Conservation (phyloP, 305 asterid species). For the Fraxinus paxiana region DNA sequence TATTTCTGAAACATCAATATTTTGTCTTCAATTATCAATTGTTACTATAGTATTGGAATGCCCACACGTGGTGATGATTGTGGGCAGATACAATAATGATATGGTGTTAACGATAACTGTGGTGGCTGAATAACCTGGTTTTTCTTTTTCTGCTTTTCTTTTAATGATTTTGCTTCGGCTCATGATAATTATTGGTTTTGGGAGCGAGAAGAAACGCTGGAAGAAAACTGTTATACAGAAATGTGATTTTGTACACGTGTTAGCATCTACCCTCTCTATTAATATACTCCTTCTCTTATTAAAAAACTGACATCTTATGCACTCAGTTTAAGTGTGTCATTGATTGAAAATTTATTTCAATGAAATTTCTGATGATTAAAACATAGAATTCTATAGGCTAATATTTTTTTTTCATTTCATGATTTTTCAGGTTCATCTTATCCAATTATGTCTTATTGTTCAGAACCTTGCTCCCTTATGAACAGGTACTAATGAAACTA, state of each 20-base stretch:
- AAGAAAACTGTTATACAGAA: background rate
- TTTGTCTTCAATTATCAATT: background rate
- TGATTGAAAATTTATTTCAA: background rate
- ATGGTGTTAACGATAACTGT: background rate
- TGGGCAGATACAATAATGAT: background rate
- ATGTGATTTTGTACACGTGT: background rate
- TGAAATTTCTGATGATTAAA: constrained; percentile 6
- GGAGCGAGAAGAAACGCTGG: background rate
- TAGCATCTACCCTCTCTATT: background rate
- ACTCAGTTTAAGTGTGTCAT: background rate
- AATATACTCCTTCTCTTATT: background rate
- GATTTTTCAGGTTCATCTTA: constrained; percentile 70
- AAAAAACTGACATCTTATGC: constrained; percentile 6
- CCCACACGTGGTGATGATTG: background rate
- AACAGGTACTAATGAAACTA: constrained; percentile 56
- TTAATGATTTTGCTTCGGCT: background rate
- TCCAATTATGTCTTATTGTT: constrained; percentile 85
- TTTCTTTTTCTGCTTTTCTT: background rate
- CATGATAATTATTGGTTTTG: background rate
- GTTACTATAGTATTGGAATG: background rate
- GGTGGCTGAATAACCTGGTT: background rate
- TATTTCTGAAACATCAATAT: background rate
- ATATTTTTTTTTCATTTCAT: constrained; percentile 25
- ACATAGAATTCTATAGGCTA: constrained; percentile 14
- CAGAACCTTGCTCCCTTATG: constrained; percentile 82